Evolutionary conservation across 1,284 basidiomycete genomes (phyloP), one percentile per base, ranked within the genome.

Genomic region (Cryptococcus hybrid): DNA sequence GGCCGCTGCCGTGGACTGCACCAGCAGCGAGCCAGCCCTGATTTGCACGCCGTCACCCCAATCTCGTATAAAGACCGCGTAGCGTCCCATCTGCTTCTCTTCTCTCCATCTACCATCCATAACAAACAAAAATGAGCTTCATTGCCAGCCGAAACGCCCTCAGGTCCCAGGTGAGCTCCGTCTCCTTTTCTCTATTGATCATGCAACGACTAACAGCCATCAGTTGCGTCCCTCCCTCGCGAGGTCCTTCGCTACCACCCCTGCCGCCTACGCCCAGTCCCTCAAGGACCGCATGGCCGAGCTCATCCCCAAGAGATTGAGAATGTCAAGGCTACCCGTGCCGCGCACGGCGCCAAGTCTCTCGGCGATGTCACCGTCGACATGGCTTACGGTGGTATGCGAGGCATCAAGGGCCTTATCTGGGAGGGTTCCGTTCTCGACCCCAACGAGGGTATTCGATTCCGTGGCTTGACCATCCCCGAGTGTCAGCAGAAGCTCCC

Each of bases 351-450:
- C 68, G 86, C 88, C 82, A 94, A 94, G 82, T 78, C 88, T 18
- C 93, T 96, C 68, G 92, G 92, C 52, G 89, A 90, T 60, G 88
- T 92, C 68, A 76, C 88, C 60, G 92, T 96, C 58, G 91, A 95
- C 80, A 92, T 95, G 79, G 86, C 92, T 47, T 75, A 62, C 76
- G 92, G 92, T 75, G 92, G 93, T 67, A 96, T 95, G 93, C 84
- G 92, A 71, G 92, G 92, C 72, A 77, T 81, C 77, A 82, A 82
- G 78, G 78, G 77, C 62, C 79, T 96, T 68, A 89, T 96, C 69
- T 96, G 92, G 92, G 92, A 97, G 70, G 92, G 81, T 59, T 97
- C 93, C 60, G 93, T 97, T 61, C 86, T 97, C 66, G 93, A 96
- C 76, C 84, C 92, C 60, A 92, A 95, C 74, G 92, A 96, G 83